Percentiles rank a stretch among this genome's conserved stretches.
phyloP scores from a whole-genome alignment of 371 early-diverging fungal genomes.

The Haplosporangium sp. region DNA sequence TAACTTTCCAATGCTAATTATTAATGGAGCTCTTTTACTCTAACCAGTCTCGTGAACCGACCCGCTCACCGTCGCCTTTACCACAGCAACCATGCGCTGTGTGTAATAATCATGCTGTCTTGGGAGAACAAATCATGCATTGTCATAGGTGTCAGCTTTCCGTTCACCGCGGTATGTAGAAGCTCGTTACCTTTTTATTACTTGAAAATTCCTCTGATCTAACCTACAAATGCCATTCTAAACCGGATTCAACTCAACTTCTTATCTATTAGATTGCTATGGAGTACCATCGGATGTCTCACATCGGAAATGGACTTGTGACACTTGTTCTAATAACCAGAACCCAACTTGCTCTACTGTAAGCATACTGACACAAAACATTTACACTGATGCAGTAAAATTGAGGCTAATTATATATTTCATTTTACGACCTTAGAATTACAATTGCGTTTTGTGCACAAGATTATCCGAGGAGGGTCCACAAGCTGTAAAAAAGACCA shows the following conservation, averaged over 20 bases:
- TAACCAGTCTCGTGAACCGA: constrained; percentile 38
- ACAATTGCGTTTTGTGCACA: constrained; percentile 73
- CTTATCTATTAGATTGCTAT: constrained; percentile 61
- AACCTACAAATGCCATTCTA: neutral
- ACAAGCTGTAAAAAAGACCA: constrained; percentile 89
- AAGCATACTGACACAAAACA: constrained; percentile 6
- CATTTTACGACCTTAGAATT: constrained; percentile 51
- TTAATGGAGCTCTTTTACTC: neutral
- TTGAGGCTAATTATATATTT: neutral
- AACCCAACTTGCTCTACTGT: constrained; percentile 71
- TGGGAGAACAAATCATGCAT: constrained; percentile 53
- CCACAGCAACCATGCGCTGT: constrained; percentile 64
- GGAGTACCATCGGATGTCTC: constrained; percentile 43
- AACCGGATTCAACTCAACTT: neutral
- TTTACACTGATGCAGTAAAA: neutral
- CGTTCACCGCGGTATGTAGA: constrained; percentile 67
- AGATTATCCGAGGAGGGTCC: constrained; percentile 45
- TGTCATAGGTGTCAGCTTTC: constrained; percentile 74
- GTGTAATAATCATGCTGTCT: constrained; percentile 53
- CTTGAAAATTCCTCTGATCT: too few species aligned
- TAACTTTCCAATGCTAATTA: neutral
- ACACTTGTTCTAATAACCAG: constrained; percentile 69
- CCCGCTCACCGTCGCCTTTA: constrained; percentile 34
- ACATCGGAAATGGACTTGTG: constrained; percentile 66
- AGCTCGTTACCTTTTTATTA: too few species aligned